Evolutionary conservation across 2,329 filamentous ascomycete species (phyloP), one percentile per base, ranked within the genome.

Genomic region (Talaromyces verruculosus): DNA sequence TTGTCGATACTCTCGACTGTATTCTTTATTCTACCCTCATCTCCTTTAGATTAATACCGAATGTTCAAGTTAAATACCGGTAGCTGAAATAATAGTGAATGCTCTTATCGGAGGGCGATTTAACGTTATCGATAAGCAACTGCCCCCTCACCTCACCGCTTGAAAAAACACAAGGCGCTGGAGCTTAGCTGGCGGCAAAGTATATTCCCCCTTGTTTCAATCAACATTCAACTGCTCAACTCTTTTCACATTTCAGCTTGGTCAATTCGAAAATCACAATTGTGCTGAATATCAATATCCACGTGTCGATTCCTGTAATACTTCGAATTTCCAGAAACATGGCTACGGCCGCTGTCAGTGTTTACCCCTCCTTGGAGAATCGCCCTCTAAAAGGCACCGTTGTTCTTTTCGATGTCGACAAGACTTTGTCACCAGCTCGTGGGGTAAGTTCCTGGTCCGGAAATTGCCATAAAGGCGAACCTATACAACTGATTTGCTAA

Each of bases 361-460:
- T 75, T 41, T 91, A 89, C 80, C 90, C 93, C 65, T 87, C 92
- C 69, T 87, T 98, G 71, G 86, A 89, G 77, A 85, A 94, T 74
- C 92, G 95, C 71, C 91, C 92, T 51, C 82, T 97, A 79, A 92
- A 93, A 83, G 92, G 95, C 85, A 98, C 94, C 70, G 91, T 99
- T 80, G 89, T 88, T 75, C 89, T 99, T 69, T 99, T 99, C 81
- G 95, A 99, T 81, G 95, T 99, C 67, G 95, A 99, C 78, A 91
- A 88, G 75, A 97, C 95, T 35, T 87, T 99, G 72, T 95, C 93
- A 17, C 90, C 88, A 49, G 89, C 95, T 55, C 88, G 95, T 71
- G 84, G 85, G 73, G 91, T 96, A 84, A 68, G 84, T 78, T 43
- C 58, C 15, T 37, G 13, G 5, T 37, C 13, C 13, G 17, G 30